Evolutionary conservation across 1,139 yeast genomes (phyloP).

Genomic region (Yamadazyma epiphylla): DNA sequence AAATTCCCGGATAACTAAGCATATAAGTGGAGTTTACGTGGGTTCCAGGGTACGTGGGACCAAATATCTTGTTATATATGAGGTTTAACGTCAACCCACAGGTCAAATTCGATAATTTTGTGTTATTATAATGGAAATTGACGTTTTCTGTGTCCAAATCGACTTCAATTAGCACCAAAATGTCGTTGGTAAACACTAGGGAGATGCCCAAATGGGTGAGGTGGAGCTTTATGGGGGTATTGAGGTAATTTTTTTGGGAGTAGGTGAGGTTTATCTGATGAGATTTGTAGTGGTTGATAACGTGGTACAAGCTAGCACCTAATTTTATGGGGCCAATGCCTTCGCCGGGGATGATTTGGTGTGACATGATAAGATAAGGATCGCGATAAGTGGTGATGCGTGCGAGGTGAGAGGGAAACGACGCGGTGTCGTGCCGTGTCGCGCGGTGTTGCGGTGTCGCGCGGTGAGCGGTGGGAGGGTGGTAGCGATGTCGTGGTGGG

Average conservation of each 20-base stretch:
- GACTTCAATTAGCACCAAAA: conserved; percentile 41
- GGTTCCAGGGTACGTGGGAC: conserved; percentile 61
- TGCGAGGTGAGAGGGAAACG: no score
- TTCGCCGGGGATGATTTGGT: conserved; percentile 27
- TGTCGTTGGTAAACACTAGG: conserved; percentile 38
- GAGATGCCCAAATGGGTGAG: conserved; percentile 29
- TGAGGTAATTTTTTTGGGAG: conserved; percentile 19
- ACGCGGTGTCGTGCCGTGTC: no score
- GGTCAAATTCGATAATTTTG: conserved; percentile 9
- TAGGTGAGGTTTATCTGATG: conserved; percentile 22
- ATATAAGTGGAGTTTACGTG: conserved; percentile 25
- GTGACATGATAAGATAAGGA: conserved; percentile 1
- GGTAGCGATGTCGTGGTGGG: no score
- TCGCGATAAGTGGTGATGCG: no score
- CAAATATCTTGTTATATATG: conserved; percentile 55
- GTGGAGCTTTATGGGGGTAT: conserved; percentile 30
- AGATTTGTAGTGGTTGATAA: conserved; percentile 23
- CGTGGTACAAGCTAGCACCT: conserved; percentile 24
- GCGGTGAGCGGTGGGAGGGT: no score
- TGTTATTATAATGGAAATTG: conserved; percentile 29
- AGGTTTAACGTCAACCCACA: conserved; percentile 23
- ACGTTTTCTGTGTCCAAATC: conserved; percentile 7
- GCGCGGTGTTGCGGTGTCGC: no score
- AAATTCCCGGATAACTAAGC: conserved; percentile 54
- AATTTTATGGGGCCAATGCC: conserved; percentile 27